Evolutionary conservation across 2,329 filamentous ascomycete genomes (phyloP).

Genomic region (Fusarium metavorans): DNA sequence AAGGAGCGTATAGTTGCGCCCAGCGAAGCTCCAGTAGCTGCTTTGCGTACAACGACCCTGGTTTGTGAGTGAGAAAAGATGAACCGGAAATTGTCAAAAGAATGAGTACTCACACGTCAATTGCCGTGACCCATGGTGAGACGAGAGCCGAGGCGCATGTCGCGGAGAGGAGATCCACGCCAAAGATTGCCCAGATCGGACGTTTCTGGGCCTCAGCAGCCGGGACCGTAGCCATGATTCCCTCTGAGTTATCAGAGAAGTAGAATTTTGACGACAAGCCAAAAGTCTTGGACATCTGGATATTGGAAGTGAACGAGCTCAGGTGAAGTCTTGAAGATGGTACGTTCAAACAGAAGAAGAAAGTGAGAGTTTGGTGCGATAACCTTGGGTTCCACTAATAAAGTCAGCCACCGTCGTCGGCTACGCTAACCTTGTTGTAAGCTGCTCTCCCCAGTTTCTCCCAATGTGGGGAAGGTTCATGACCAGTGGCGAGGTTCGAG

Average conservation of each 20-base stretch:
- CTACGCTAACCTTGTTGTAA: background rate
- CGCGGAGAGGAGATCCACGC: conserved; percentile 22
- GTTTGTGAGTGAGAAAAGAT: background rate
- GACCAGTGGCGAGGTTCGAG: background rate
- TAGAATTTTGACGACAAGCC: background rate
- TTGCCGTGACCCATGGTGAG: conserved; percentile 31
- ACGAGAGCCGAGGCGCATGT: conserved; percentile 27
- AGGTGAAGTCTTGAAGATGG: background rate
- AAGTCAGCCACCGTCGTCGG: background rate
- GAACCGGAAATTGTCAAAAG: background rate
- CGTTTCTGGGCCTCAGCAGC: conserved; percentile 7
- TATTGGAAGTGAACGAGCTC: background rate
- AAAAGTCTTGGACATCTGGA: background rate
- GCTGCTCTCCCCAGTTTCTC: background rate
- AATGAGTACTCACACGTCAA: conserved; percentile 21
- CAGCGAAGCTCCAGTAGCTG: conserved; percentile 13
- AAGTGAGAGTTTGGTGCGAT: background rate
- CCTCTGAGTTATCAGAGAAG: background rate
- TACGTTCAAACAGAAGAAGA: background rate
- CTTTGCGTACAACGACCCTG: conserved; percentile 24
- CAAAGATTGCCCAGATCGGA: conserved; percentile 26
- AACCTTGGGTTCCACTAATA: background rate
- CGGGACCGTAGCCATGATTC: conserved; percentile 22
- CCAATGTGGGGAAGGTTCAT: background rate
- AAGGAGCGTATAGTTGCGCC: conserved; percentile 12